A percentile compares a stretch with the other conserved stretches of the same genome.
Conservation (phyloP, 768 basidiomycete species). For the Lyophyllum decastes region DNA sequence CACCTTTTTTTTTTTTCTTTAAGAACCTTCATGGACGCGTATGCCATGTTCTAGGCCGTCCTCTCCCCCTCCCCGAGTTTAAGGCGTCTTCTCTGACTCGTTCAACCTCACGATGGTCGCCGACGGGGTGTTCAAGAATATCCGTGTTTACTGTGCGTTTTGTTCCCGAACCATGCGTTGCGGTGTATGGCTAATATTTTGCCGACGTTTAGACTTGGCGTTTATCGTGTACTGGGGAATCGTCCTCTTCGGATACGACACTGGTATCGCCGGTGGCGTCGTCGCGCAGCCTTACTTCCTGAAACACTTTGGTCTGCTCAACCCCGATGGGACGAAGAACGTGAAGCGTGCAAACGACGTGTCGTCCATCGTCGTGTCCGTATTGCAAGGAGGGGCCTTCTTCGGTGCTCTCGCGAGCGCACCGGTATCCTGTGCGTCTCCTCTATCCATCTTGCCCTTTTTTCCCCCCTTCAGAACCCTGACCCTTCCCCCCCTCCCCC, state of each 20-base stretch:
- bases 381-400: slow-evolving; percentile 86
- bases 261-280: slow-evolving; percentile 49
- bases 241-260: slow-evolving; percentile 82
- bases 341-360: slow-evolving; percentile 44
- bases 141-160: slow-evolving; percentile 64
- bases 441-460: not conserved
- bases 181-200: not conserved
- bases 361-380: slow-evolving; percentile 85
- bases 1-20: not conserved
- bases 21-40: not conserved
- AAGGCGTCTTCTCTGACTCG: not conserved
- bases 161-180: not conserved
- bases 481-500: not conserved
- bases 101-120: not conserved
- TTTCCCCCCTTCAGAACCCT: not conserved
- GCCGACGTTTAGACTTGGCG: slow-evolving; percentile 54
- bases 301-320: slow-evolving; percentile 58
- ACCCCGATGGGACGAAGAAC: slow-evolving; percentile 43
- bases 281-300: slow-evolving; percentile 64
- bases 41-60: not conserved
- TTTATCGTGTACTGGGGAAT: slow-evolving; percentile 80
- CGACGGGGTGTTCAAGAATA: slow-evolving; percentile 45
- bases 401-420: slow-evolving; percentile 81
- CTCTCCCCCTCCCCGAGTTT: not conserved
- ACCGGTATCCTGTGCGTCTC: slow-evolving; percentile 59